Evolutionary conservation across 2,329 filamentous ascomycete species (phyloP), one percentile per base, ranked within the genome.

Genomic region (Verticillium tricorpus): DNA sequence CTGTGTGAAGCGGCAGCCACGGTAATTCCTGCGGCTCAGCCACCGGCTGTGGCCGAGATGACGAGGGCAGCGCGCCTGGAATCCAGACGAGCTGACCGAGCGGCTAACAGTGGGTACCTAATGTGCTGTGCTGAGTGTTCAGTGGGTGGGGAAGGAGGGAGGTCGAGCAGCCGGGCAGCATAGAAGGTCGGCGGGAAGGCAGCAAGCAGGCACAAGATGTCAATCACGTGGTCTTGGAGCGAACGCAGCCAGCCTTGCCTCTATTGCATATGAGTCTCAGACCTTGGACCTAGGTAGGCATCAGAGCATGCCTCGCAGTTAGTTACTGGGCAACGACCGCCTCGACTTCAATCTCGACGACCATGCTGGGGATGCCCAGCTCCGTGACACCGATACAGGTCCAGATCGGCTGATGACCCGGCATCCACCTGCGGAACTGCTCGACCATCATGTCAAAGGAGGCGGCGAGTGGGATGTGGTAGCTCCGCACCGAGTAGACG

Each of bases 291-390:
- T 28, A 5, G 28, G 5, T 28, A 5, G 28, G 5, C 6, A 28
- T 28, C 28, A 5, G 28, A 28, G 28, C 28, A 28, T 28, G 28
- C 4, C 28, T 28, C 6, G 1, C 4, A 28, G 28, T 6, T 28
- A 28, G 28, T 28, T 28, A 28, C 28, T 28, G 28, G 28, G 4
- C 28, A 28, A 28, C 28, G 3, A 28, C 28, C 5, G 28, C 14
- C 12, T 74, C 73, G 14, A 85, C 83, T 70, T 88, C 85, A 69
- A 88, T 82, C 72, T 88, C 84, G 3, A 87, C 77, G 31, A 73
- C 69, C 85, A 88, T 87, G 37, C 75, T 77, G 32, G 78, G 75
- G 61, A 76, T 69, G 0, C 73, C 83, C 5, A 88, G 68, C 50
- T 72, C 66, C 2, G 72, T 66, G 1, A 87, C 83, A 0, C 80